A percentile compares a stretch with the other conserved stretches of the same genome.
These are phyloP conservation scores for Austroboletus festivus DNA, from an alignment of 768 basidiomycete genomes.

Conservation along the genomic window DNA sequence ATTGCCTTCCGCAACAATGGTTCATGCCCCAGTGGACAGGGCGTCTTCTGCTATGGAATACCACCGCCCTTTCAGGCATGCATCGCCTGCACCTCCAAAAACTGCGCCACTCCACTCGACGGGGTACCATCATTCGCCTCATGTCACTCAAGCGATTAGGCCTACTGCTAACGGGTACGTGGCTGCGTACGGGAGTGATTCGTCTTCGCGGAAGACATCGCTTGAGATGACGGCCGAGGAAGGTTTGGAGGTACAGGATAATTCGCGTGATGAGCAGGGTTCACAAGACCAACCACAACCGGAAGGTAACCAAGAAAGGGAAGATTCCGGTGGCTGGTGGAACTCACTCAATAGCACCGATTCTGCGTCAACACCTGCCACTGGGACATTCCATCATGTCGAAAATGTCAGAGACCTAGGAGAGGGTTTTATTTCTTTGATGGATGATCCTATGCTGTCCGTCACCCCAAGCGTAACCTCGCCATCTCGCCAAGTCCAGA, in stretches of 20 bases:
- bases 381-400: conserved; percentile 58
- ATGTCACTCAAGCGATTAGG: conserved; percentile 23
- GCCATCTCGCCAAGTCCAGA: conserved; percentile 10
- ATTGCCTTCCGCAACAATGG: conserved; percentile 43
- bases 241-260: conserved; percentile 9
- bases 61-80: conserved; percentile 46
- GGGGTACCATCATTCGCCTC: conserved; percentile 27
- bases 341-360: conserved; percentile 42
- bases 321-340: conserved; percentile 61
- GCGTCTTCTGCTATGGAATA: conserved; percentile 80
- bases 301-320: conserved; percentile 34
- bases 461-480: conserved; percentile 27
- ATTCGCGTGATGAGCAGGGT: conserved; percentile 1
- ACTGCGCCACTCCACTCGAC: conserved; percentile 50
- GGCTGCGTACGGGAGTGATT: conserved; percentile 32
- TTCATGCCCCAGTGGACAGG: conserved; percentile 58
- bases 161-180: conserved; percentile 38
- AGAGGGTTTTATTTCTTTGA: conserved; percentile 77
- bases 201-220: conserved; percentile 26
- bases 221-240: conserved; percentile 32
- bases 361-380: conserved; percentile 60
- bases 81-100: conserved; percentile 53
- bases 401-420: conserved; percentile 42
- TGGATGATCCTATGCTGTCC: conserved; percentile 59
- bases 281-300: conserved; percentile 8